Evolutionary conservation across 2,329 filamentous ascomycete genomes (phyloP), one percentile per base, ranked within the genome.

Genomic region (Coniochaeta hoffmannii): DNA sequence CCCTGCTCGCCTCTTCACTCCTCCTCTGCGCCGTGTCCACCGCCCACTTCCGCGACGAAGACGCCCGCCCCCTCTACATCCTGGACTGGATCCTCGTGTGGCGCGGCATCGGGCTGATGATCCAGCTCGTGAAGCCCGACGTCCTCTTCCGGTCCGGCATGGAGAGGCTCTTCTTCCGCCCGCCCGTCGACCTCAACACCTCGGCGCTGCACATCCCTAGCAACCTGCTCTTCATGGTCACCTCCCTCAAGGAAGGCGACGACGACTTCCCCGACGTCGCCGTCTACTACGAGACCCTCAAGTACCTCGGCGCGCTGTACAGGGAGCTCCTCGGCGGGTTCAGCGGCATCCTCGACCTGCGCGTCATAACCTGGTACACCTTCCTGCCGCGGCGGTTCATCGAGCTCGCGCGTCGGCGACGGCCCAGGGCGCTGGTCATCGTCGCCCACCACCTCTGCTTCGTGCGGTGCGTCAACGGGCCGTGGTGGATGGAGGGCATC

Each of bases 31-130:
- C 73, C 6, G 66, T 82, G 5, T 75, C 77, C 10, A 77, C 77
- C 5, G 71, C 80, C 54, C 69, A 68, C 53, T 82, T 83, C 62
- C 73, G 78, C 3, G 76, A 79, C n/a, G 64, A 68, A 0, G 69
- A 75, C 50, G 65, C 65, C 17, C 71, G 68, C 46, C 71, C 73
- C 1, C 69, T 82, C 2, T 80, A 76, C 60, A 73, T 82, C 30
- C 64, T 82, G 46, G 75, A 82, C 62, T 83, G 80, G 79, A 77
- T 82, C 66, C 61, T 74, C 3, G 70, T 83, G 12, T 83, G 79
- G 79, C 70, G 73, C 10, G 80, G 80, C 10, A 81, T 77, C 26
- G 71, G 76, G 30, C 64, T 78, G 15, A 77, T 82, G 30, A 67
- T 81, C 36, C 66, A 75, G 0, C 57, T 76, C 12, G 69, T 73